Percentiles rank a stretch among this genome's conserved stretches.
These are phyloP conservation scores for Capillidium heterosporum DNA, from an alignment of 371 early-diverging fungal genomes.

Conservation along the genomic window DNA sequence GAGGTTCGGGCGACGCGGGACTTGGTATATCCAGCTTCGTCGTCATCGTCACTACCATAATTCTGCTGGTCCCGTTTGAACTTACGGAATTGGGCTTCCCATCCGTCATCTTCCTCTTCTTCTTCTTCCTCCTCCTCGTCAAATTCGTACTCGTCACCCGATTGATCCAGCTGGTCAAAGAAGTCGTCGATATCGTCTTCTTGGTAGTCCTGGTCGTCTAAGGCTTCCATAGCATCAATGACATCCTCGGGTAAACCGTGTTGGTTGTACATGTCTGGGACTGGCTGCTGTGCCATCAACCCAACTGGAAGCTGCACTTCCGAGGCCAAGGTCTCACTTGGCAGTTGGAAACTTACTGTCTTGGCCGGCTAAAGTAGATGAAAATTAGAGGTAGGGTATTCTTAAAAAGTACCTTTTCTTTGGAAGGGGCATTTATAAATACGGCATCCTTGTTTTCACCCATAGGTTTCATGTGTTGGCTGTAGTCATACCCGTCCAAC, in stretches of 20 bases:
- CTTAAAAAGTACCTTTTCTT: constrained; percentile 16
- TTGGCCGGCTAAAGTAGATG: background rate
- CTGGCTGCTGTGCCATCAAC: constrained; percentile 19
- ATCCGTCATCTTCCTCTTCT: constrained; percentile 30
- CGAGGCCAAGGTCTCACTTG: constrained; percentile 58
- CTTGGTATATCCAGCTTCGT: constrained; percentile 11
- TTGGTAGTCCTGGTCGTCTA: constrained; percentile 75
- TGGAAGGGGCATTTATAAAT: constrained; percentile 45
- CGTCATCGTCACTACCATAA: constrained; percentile 4
- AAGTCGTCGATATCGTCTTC: constrained; percentile 57
- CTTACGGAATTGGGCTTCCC: constrained; percentile 52
- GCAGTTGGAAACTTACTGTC: constrained; percentile 27
- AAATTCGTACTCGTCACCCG: constrained; percentile 23
- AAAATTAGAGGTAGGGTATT: background rate
- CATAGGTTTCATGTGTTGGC: constrained; percentile 73
- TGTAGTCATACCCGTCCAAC: constrained; percentile 82
- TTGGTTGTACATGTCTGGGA: constrained; percentile 38
- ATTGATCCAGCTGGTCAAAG: constrained; percentile 34
- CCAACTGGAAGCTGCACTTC: constrained; percentile 28
- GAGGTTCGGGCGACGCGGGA: constrained; percentile 20
- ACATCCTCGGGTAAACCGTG: constrained; percentile 6
- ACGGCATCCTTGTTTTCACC: constrained; percentile 62
- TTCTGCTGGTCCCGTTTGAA: constrained; percentile 16
- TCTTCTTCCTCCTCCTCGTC: constrained; percentile 23
- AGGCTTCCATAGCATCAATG: constrained; percentile 71